Evolutionary conservation across 2,329 filamentous ascomycete genomes (phyloP), one percentile per base, ranked within the genome.

Genomic region (Alternaria brassicicola): DNA sequence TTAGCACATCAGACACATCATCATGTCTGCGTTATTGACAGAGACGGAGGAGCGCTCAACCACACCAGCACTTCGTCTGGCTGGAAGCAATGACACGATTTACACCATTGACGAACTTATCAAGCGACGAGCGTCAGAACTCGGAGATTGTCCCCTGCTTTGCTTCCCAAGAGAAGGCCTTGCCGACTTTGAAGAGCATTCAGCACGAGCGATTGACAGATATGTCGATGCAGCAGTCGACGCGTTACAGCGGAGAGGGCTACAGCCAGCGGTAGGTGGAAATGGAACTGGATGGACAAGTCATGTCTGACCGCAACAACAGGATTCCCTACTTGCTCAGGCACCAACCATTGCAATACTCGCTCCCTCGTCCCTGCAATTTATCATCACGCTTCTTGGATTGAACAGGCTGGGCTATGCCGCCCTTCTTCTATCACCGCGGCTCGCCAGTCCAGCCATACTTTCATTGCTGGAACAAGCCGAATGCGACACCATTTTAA

Each of bases 341-440:
- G 64, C 70, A 19, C 64, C 66, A 17, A 64, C 66, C 12, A 77
- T 86, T 23, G 83, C 80, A 1, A 66, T 87, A 10, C 73, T 87
- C 2, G 84, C 82, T 0, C 78, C 79, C 0, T 86, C 84, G 1
- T 82, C 83, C 60, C 75, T 88, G 9, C 82, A 85, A 52, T 85
- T 85, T 58, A 77, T 86, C 35, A 75, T 86, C 33, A 82, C 83
- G 4, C 75, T 84, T 39, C 78, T 87, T 42, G 85, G 83, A 0
- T 66, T 88, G 46, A 81, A 79, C 26, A 81, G 84, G 59, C 74
- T 88, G 12, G 85, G 86, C 8, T 84, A 85, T 73, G 81, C 84
- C 0, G 78, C 81, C 2, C 72, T 87, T 1, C 79, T 86, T 31
- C 76, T 87, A 2, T 86, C 84, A 0, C 85, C 83, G 2, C 75